Evolutionary conservation across 805 yeast species (phyloP).

Genomic region (Ogataea paradorogensis): DNA sequence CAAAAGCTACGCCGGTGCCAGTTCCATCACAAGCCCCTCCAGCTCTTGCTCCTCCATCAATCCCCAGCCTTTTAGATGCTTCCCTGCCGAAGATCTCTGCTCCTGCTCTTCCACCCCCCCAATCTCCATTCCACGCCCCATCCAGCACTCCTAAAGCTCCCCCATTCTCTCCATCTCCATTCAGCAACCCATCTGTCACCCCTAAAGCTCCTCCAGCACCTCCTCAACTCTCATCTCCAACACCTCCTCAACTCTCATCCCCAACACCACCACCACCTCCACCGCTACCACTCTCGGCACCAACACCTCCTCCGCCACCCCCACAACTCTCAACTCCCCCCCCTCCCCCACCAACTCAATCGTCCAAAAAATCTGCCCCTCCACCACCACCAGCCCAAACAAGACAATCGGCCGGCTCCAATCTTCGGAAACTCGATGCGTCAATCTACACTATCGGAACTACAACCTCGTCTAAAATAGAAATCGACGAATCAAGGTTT

Average conservation of each 20-base stretch:
- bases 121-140: constrained; percentile 6
- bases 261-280: constrained; percentile 33
- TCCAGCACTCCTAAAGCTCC: too few species aligned
- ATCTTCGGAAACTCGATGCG: constrained; percentile 58
- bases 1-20: too few species aligned
- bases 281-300: not conserved
- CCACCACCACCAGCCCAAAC: constrained; percentile 38
- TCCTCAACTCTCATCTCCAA: not conserved
- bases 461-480: constrained; percentile 31
- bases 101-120: constrained; percentile 22
- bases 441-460: constrained; percentile 63
- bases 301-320: constrained; percentile 18
- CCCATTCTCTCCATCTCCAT: constrained; percentile 6
- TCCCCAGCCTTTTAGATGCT: constrained; percentile 18
- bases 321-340: constrained; percentile 13
- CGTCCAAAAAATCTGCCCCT: constrained; percentile 23
- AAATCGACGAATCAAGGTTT: constrained; percentile 72
- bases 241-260: not conserved
- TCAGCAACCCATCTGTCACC: constrained; percentile 6
- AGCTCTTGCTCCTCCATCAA: constrained; percentile 4
- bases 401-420: constrained; percentile 49
- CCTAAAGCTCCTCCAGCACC: constrained; percentile 3
- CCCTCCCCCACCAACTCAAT: constrained; percentile 11
- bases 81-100: constrained; percentile 22
- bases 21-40: constrained; percentile 17